Evolutionary conservation across 1,139 yeast genomes (phyloP).

Genomic region (Saccharomyces pastorianus): DNA sequence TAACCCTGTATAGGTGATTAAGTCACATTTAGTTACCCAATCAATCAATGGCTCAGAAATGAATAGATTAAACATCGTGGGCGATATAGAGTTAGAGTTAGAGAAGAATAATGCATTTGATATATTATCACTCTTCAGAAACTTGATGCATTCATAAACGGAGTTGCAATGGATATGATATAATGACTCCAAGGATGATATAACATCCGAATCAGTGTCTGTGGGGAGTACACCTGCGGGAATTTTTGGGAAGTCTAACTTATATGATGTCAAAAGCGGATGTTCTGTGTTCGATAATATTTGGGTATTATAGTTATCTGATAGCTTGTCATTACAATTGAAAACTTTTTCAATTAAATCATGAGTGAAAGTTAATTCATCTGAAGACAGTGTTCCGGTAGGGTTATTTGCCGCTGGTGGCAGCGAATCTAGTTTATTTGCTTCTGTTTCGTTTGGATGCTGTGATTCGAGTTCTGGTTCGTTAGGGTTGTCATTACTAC

Average conservation of each 20-base stretch:
- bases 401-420: background rate
- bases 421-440: background rate
- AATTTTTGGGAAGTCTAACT: constrained; percentile 12
- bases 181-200: constrained; percentile 18
- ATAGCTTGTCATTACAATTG: background rate
- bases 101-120: constrained; percentile 48
- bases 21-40: constrained; percentile 64
- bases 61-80: constrained; percentile 53
- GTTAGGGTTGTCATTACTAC: background rate
- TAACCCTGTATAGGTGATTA: constrained; percentile 38
- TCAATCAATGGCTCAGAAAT: constrained; percentile 39
- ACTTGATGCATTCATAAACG: constrained; percentile 11
- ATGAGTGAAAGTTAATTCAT: background rate
- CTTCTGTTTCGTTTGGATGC: background rate
- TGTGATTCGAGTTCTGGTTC: background rate
- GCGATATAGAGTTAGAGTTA: constrained; percentile 45
- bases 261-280: background rate
- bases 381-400: background rate
- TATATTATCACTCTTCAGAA: constrained; percentile 50
- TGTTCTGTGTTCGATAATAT: background rate
- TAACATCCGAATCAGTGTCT: constrained; percentile 14
- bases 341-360: background rate
- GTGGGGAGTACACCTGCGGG: constrained; percentile 5
- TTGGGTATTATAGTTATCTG: background rate
- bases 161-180: constrained; percentile 19